Percentiles rank a stretch among this genome's conserved stretches.
phyloP scores from a whole-genome alignment of 345 rosid genomes.

The Brassica rapa region DNA sequence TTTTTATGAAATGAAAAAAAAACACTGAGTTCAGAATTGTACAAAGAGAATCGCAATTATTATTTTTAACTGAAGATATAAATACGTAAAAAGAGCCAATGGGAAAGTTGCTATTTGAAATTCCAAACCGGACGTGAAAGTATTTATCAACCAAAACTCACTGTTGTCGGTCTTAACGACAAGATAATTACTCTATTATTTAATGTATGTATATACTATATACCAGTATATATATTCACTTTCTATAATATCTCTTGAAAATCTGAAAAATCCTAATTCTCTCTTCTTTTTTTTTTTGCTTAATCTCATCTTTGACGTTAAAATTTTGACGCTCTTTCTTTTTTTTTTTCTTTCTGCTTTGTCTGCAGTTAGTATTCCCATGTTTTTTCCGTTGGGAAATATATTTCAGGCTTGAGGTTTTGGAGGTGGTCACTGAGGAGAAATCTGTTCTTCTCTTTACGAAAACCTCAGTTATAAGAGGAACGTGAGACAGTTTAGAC shows the following conservation, averaged over 20 bases:
- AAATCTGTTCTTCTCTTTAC: background rate
- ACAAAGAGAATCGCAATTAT: too few relatives aligned
- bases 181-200: constrained; percentile 34
- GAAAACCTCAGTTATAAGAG: background rate
- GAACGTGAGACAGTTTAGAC: background rate
- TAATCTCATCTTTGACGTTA: constrained; percentile 16
- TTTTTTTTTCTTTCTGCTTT: constrained; percentile 16
- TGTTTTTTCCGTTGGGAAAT: background rate
- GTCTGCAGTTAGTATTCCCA: constrained; percentile 2
- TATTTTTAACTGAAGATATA: too few relatives aligned
- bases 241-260: constrained; percentile 1
- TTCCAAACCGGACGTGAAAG: constrained; percentile 65
- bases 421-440: background rate
- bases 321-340: constrained; percentile 6
- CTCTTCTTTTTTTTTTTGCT: background rate
- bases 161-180: constrained; percentile 53
- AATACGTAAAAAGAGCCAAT: too few relatives aligned
- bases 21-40: too few relatives aligned
- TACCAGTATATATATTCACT: background rate
- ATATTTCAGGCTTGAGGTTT: background rate
- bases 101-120: constrained; percentile 21
- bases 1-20: too few relatives aligned
- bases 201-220: background rate
- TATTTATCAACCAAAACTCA: constrained; percentile 55
- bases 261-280: background rate